A percentile compares a stretch with the other conserved stretches of the same genome.
Conservation (phyloP, 495 filamentous ascomycete genomes). For the Trypethelium eluteriae region DNA sequence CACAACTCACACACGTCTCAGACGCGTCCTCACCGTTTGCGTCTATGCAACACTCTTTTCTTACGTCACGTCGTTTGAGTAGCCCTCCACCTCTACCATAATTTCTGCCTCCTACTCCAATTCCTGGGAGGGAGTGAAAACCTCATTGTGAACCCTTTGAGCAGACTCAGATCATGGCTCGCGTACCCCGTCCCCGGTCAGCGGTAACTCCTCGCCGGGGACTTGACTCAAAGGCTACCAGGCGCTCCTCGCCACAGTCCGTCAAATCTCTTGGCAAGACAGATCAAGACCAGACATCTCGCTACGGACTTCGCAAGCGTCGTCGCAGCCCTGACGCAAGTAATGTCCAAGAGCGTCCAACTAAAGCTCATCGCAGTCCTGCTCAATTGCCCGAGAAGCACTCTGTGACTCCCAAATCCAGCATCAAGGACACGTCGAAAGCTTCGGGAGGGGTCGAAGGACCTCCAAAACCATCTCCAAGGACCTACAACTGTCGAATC, state of each 20-base stretch:
- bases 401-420: not conserved
- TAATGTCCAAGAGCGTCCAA: not conserved
- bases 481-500: not conserved
- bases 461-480: not conserved
- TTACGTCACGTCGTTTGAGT: not conserved
- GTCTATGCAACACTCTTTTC: not conserved
- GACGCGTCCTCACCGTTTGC: not conserved
- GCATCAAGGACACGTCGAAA: not conserved
- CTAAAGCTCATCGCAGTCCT: not conserved
- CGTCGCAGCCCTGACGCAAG: not conserved
- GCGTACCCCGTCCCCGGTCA: not conserved
- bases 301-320: conserved; percentile 5
- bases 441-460: not conserved
- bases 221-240: not conserved
- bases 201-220: not conserved
- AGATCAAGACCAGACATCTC: not conserved
- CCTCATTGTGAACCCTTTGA: too few species aligned
- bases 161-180: not conserved
- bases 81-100: not conserved
- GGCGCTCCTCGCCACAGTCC: not conserved
- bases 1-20: not conserved
- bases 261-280: not conserved
- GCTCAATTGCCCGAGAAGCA: too few species aligned
- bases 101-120: not conserved
- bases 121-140: not conserved